phyloP scores from a whole-genome alignment of 805 yeast genomes.

The Kodamaea neixiangensis region DNA sequence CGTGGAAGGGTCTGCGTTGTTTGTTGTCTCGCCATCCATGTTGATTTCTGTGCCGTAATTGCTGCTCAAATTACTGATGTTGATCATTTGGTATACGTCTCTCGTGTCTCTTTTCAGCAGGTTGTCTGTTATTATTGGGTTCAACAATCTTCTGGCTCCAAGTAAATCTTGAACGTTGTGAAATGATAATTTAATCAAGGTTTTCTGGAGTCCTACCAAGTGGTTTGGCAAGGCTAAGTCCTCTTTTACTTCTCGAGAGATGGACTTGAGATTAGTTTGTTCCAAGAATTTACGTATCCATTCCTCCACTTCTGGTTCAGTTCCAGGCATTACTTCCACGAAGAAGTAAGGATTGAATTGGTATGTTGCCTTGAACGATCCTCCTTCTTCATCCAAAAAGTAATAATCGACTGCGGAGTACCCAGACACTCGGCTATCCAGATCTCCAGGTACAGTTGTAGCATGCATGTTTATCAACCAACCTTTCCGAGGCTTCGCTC shows the following conservation, averaged over 20 bases:
- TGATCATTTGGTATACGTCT: constrained; percentile 65
- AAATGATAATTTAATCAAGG: constrained; percentile 68
- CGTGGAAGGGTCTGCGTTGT: constrained; percentile 54
- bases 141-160: constrained; percentile 67
- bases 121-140: constrained; percentile 73
- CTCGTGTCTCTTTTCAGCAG: constrained; percentile 59
- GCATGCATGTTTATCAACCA: constrained; percentile 97
- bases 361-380: constrained; percentile 83
- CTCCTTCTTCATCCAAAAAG: constrained; percentile 95
- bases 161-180: constrained; percentile 73
- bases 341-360: constrained; percentile 87
- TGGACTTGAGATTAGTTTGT: constrained; percentile 51
- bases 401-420: constrained; percentile 91
- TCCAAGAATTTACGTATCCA: constrained; percentile 70
- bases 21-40: constrained; percentile 14
- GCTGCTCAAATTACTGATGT: constrained; percentile 35
- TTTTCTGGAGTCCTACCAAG: constrained; percentile 69
- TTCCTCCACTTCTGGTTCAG: constrained; percentile 83
- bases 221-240: constrained; percentile 86
- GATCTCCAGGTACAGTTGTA: constrained; percentile 55
- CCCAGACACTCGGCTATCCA: constrained; percentile 57
- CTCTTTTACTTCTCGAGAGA: constrained; percentile 64
- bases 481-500: constrained; percentile 58
- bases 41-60: constrained; percentile 19
- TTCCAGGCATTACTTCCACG: constrained; percentile 60